Evolutionary conservation across 176 grass and related monocot species (phyloP), one percentile per base, ranked within the genome.

Genomic region (Cenchrus fungigraminus): DNA sequence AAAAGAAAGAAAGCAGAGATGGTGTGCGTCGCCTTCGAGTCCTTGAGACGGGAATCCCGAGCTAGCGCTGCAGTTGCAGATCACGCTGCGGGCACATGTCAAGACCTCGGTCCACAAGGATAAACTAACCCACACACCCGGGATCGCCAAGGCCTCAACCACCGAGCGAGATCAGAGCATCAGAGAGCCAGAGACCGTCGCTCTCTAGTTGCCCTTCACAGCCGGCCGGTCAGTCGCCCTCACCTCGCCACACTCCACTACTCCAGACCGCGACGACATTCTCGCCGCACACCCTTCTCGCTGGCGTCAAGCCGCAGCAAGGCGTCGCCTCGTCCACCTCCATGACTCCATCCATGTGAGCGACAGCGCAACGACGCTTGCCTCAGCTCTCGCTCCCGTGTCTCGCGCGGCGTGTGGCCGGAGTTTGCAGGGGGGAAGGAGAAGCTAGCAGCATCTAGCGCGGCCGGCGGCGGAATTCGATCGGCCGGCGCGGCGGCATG

Each of bases 71-170:
- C 58, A 60, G 58, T 44, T 1, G 75, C 45, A 51, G 77, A 80
- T 80, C 80, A 46, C 68, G 19, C 81, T 2, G 60, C 60, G 28
- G 69, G 69, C 77, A 53, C 70, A 68, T 70, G 82, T 31, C 54
- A 71, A 85, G 62, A 20, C 74, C 60, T 81, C 73, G 86, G 17
- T 19, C 43, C 40, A 19, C n/a, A 59, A 77, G 79, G 79, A 77
- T 83, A 77, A 61, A 54, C 20, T 49, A 37, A 37, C 67, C 22
- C 63, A 43, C 71, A 67, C 49, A 50, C 0, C 5, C 12, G 19
- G 6, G 37, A 66, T 67, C 37, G 29, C 29, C 32, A 11, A 44
- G 14, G 52, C 8, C 16, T 34, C 34, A 78, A 59, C 76, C 58
- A 52, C 12, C 37, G 32, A 59, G 3, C 61, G 32, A 59, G 3